Evolutionary conservation across 805 yeast species (phyloP).

Genomic region (Saccharomycopsis fermentans): DNA sequence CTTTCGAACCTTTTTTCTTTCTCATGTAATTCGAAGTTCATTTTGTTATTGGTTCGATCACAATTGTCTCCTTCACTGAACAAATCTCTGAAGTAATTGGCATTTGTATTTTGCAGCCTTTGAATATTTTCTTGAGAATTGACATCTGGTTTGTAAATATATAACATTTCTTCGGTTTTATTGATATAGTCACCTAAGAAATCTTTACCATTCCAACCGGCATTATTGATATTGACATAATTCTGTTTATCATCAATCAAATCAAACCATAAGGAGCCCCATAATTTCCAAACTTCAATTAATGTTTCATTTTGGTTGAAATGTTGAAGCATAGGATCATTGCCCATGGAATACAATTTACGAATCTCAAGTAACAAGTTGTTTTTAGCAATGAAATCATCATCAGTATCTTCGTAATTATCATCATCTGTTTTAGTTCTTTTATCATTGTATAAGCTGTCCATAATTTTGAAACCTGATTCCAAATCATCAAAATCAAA

Average conservation of each 20-base stretch:
- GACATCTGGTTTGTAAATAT: slow-evolving; percentile 14
- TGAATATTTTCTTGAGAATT: slow-evolving; percentile 16
- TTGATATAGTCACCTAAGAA: slow-evolving; percentile 15
- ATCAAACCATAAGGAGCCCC: slow-evolving; percentile 82
- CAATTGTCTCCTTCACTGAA: slow-evolving; percentile 18
- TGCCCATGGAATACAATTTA: slow-evolving; percentile 21
- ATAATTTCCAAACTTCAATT: slow-evolving; percentile 74
- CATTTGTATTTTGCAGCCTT: slow-evolving; percentile 16
- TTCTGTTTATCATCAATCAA: slow-evolving; percentile 38
- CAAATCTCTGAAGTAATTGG: slow-evolving; percentile 18
- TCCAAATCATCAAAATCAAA: slow-evolving; percentile 18
- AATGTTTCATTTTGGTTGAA: slow-evolving; percentile 52
- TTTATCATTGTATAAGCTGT: not conserved
- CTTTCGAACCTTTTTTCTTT: slow-evolving; percentile 12
- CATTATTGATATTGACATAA: slow-evolving; percentile 15
- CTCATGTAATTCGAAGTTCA: slow-evolving; percentile 13
- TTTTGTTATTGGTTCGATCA: slow-evolving; percentile 15
- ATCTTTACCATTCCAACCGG: slow-evolving; percentile 20
- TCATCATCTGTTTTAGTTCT: not conserved
- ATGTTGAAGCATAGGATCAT: slow-evolving; percentile 35
- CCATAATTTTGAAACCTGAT: slow-evolving; percentile 16
- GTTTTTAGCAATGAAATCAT: slow-evolving; percentile 14
- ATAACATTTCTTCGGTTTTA: slow-evolving; percentile 16
- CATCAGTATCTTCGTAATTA: slow-evolving; percentile 5
- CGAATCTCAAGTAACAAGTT: slow-evolving; percentile 19